Evolutionary conservation across 192 early-diverging fungal species (phyloP), one percentile per base, ranked within the genome.

Genomic region (Podochytrium sp.): DNA sequence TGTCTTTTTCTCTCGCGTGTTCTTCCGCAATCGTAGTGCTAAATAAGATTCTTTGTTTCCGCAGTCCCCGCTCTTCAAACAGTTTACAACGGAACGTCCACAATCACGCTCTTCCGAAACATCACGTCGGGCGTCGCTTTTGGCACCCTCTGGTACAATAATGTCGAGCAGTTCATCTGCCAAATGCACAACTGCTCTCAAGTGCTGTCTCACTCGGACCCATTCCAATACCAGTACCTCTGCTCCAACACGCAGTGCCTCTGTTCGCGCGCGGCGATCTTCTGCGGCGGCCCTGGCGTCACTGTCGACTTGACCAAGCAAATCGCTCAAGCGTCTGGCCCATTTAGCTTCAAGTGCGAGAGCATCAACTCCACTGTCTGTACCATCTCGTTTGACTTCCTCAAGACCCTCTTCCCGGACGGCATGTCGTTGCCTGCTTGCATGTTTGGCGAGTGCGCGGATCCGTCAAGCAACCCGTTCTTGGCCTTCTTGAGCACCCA

Each of bases 371-470:
- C 49, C 35, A 63, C 67, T 33, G 64, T 72, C 33, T 86, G 85
- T 49, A 61, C 49, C 0, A 71, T 84, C 6, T 43, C 66, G 12
- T 80, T 67, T 76, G 49, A 55, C 66, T 29, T 2, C 14, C 32
- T 3, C 25, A 61, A 57, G 10, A 80, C 41, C 27, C 41, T 90
- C 51, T 80, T 90, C 56, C 86, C 88, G 0, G 58, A 73, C 12
- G 88, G 88, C 12, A 51, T 90, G 25, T 32, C 70, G n/a, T 70
- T 90, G 43, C 35, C 35, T 1, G 72, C 84, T 41, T 90, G 88
- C 70, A 39, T 69, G 25, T 57, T 76, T 34, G 88, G 88, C n/a
- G 86, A 87, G 49, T 90, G 88, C 76, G 85, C 81, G n/a, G 61
- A 71, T 61, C 70, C 76, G 4, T 71, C 63, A 0, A 82, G 81